Evolutionary conservation across 441 rosid genomes (phyloP), one percentile per base, ranked within the genome.

Genomic region (Metrosideros polymorpha): DNA sequence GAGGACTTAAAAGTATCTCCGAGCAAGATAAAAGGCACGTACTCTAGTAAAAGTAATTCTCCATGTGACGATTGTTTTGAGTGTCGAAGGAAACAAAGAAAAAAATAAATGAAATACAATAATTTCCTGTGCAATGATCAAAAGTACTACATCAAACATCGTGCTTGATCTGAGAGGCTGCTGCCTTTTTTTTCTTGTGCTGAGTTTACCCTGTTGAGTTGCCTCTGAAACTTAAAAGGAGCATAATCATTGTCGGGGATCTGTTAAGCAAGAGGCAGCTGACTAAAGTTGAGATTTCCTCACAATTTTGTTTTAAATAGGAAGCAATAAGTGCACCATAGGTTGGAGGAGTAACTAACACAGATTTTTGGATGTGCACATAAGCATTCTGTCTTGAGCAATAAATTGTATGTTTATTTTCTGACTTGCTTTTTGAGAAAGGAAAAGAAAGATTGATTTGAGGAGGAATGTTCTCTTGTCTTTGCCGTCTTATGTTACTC

Each of bases 61-160:
- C 89, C 94, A 14, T 94, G 98, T 89, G 85, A 88, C 15, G 94
- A 96, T 88, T 97, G 99, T 90, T 96, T 97, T 32, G 92, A 97
- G 84, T 96, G 98, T 91, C 93, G 98, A 89, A 94, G 99, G 91
- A 97, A 94, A 90, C 98, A 92, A 86, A 93, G 98, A 90, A 94
- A 86, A 89, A 92, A 82, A 86, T 83, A 89, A 85, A 84, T 42
- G 86, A 84, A 63, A 66, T 59, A 45, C 59, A 42, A 84, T 15
- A 83, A 53, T 87, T 56, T 53, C 49, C 87, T 52, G 55, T 83
- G 77, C 88, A 71, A 35, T 66, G 53, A 54, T 42, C 82, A 59
- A 61, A 30, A 59, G 54, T 43, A 24, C 30, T 32, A 39, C 47
- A 71, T 39, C 22, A 35, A 83, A 83, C 87, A 39, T 87, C 82